Evolutionary conservation across 2,329 filamentous ascomycete species (phyloP).

Genomic region (Scleromitrula shiraiana): DNA sequence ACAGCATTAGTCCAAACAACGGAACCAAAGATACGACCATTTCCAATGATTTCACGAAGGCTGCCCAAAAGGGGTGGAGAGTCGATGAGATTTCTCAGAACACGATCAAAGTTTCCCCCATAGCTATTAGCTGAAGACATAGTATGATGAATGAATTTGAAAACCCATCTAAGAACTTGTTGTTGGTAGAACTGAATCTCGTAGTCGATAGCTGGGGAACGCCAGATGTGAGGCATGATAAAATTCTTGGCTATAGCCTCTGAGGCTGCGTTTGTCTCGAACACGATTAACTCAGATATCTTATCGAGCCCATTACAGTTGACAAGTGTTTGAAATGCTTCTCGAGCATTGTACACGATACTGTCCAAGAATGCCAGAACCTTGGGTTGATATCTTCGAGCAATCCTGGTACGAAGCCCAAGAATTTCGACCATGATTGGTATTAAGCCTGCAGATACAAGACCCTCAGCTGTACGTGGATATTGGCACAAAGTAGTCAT

Average conservation of each 20-base stretch:
- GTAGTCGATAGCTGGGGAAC: slow-evolving; percentile 83
- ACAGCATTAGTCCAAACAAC: slow-evolving; percentile 94
- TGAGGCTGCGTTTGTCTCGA: slow-evolving; percentile 66
- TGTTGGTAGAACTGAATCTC: slow-evolving; percentile 89
- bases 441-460: slow-evolving; percentile 83
- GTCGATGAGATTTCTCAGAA: slow-evolving; percentile 89
- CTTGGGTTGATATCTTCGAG: slow-evolving; percentile 75
- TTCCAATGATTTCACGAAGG: slow-evolving; percentile 72
- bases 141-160: slow-evolving; percentile 95
- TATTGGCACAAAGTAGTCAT: slow-evolving; percentile 72
- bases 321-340: slow-evolving; percentile 77
- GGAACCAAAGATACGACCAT: slow-evolving; percentile 74
- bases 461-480: slow-evolving; percentile 67
- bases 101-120: slow-evolving; percentile 77
- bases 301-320: slow-evolving; percentile 76
- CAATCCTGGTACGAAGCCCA: slow-evolving; percentile 70
- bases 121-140: slow-evolving; percentile 67
- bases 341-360: slow-evolving; percentile 76
- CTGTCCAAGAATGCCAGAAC: slow-evolving; percentile 83
- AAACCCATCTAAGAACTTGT: slow-evolving; percentile 83
- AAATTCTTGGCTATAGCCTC: slow-evolving; percentile 57
- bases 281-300: slow-evolving; percentile 79
- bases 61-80: slow-evolving; percentile 76
- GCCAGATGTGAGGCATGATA: slow-evolving; percentile 64
- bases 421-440: slow-evolving; percentile 86